These are phyloP conservation scores for Albifimbria verrucaria DNA, from an alignment of 2,329 filamentous ascomycete species.

Conservation along the genomic window DNA sequence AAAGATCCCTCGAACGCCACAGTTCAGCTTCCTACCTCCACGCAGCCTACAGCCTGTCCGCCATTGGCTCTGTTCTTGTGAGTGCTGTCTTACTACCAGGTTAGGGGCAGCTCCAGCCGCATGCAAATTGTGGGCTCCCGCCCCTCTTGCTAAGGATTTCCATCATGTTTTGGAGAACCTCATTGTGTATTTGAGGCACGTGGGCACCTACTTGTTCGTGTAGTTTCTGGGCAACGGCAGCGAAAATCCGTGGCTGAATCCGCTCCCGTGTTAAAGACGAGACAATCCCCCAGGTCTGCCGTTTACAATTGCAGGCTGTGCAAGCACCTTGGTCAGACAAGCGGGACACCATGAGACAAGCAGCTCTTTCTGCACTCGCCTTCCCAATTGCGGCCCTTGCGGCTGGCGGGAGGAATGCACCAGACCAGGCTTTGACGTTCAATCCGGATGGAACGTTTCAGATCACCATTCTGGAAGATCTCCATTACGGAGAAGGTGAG, in stretches of 20 bases:
- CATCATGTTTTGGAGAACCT: background rate
- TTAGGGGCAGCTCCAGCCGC: background rate
- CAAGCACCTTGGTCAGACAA: background rate
- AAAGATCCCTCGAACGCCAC: no score
- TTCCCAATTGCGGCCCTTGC: background rate
- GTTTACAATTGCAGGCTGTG: background rate
- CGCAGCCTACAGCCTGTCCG: background rate
- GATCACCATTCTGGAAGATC: constrained; percentile 62
- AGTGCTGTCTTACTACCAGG: background rate
- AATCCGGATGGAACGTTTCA: constrained; percentile 44
- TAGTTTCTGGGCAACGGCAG: background rate
- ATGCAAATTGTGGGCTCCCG: background rate
- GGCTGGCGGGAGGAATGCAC: background rate
- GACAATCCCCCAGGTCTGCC: background rate
- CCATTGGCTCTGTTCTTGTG: background rate
- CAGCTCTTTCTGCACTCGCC: background rate
- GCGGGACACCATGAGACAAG: background rate
- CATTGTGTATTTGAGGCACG: background rate
- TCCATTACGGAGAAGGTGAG: constrained; percentile 69
- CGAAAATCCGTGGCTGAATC: no score
- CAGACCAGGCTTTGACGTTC: constrained; percentile 26
- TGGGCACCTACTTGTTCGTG: background rate
- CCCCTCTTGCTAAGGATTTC: background rate
- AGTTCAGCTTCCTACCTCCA: background rate
- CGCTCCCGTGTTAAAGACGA: background rate